Conservation (phyloP, 2,329 filamentous ascomycete genomes). For the Harringtonia aguacate region DNA sequence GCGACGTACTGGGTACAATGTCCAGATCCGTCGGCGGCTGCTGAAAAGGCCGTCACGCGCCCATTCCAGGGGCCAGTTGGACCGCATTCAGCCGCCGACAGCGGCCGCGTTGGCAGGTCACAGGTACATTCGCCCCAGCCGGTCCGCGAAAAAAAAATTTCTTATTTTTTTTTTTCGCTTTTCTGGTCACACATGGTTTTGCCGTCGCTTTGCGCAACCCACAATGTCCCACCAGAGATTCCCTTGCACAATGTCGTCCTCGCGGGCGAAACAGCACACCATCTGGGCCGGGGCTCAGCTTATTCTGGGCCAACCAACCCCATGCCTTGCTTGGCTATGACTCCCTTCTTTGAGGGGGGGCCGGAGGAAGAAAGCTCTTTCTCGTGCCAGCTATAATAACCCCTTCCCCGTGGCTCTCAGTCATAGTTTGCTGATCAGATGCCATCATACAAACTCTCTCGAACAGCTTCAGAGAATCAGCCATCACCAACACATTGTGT, state of each 20-base stretch:
- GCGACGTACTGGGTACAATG: slow-evolving; percentile 2
- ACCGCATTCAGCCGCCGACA: too few species aligned
- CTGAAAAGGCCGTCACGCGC: background rate
- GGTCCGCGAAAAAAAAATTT: background rate
- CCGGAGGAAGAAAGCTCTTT: too few species aligned
- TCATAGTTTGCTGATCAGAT: background rate
- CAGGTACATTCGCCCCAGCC: background rate
- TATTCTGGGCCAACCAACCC: slow-evolving; percentile 1
- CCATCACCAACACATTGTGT: too few species aligned
- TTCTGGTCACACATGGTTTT: background rate
- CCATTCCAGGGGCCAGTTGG: too few species aligned
- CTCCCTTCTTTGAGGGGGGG: too few species aligned
- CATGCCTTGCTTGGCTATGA: background rate
- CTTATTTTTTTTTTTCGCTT: slow-evolving; percentile 3
- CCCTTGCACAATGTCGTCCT: background rate
- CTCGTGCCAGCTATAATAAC: slow-evolving; percentile 4
- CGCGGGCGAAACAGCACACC: background rate
- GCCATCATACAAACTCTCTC: too few species aligned
- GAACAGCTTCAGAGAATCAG: too few species aligned
- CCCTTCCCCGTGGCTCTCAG: background rate
- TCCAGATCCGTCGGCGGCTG: background rate
- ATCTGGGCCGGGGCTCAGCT: slow-evolving; percentile 5
- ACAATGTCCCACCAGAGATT: too few species aligned
- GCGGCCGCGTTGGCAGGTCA: too few species aligned
- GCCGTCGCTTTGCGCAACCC: slow-evolving; percentile 1